These are phyloP conservation scores for Trametes versicolor DNA, from an alignment of 1,284 basidiomycete genomes.

Conservation along the genomic window DNA sequence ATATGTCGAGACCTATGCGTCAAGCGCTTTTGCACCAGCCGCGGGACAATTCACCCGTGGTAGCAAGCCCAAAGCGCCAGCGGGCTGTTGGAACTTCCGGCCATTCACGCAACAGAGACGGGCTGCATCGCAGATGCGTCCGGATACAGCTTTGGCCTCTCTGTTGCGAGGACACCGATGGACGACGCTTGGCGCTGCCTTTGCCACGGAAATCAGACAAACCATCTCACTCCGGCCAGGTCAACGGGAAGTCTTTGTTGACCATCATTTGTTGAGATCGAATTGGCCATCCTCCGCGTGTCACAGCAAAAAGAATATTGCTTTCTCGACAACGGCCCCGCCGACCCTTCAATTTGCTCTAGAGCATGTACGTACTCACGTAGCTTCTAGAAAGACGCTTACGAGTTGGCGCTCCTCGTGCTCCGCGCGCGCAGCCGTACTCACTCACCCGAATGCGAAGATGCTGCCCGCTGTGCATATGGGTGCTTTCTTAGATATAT, in stretches of 20 bases:
- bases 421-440: neutral
- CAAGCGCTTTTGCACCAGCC: constrained; percentile 2
- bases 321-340: constrained; percentile 7
- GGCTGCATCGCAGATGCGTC: constrained; percentile 21
- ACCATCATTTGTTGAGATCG: constrained; percentile 21
- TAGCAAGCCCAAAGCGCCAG: constrained; percentile 16
- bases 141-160: constrained; percentile 29
- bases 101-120: constrained; percentile 10
- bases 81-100: constrained; percentile 4
- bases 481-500: neutral
- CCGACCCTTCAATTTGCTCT: constrained; percentile 8
- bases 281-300: constrained; percentile 13
- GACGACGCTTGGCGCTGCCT: constrained; percentile 4
- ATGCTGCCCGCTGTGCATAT: neutral
- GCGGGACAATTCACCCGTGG: neutral
- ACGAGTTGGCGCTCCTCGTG: neutral
- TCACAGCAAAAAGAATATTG: constrained; percentile 17
- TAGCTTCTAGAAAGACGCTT: constrained; percentile 4
- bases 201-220: constrained; percentile 27
- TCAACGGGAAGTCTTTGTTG: constrained; percentile 24
- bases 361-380: too few species aligned
- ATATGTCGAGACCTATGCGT: constrained; percentile 2
- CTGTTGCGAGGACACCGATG: constrained; percentile 17
- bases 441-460: neutral
- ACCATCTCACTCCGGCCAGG: constrained; percentile 21